A percentile compares a stretch with the other conserved stretches of the same genome.
Evolutionary conservation across 164 flowering plant genomes (phyloP).

Genomic region (Buxus sempervirens): DNA sequence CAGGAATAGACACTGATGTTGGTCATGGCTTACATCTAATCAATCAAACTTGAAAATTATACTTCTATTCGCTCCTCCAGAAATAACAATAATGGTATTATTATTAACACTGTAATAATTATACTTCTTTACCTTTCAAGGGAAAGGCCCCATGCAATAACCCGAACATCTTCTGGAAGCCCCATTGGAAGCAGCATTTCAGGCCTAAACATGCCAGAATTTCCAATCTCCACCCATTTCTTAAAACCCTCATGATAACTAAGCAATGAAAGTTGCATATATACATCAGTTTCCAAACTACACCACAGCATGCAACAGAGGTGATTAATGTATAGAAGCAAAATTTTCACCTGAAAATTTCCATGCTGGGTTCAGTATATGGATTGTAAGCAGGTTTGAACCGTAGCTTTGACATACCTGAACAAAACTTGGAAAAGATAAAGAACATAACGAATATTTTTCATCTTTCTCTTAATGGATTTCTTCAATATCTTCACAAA

Average conservation of each 20-base stretch:
- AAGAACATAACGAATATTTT: no score
- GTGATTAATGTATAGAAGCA: no score
- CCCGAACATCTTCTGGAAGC: slow-evolving; percentile 88
- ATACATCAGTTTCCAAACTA: not conserved
- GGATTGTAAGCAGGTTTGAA: slow-evolving; percentile 99
- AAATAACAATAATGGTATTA: no score
- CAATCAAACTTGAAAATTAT: no score
- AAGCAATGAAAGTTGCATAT: slow-evolving; percentile 7
- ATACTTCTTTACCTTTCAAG: slow-evolving; percentile 66
- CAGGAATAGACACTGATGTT: no score
- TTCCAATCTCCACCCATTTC: slow-evolving; percentile 98
- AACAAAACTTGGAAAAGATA: not conserved
- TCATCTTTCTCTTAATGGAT: no score
- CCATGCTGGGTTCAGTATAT: slow-evolving; percentile 98
- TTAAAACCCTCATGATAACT: slow-evolving; percentile 90
- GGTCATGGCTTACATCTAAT: no score
- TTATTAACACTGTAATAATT: no score
- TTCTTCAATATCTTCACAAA: no score
- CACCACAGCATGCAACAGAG: not conserved
- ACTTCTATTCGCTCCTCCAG: no score
- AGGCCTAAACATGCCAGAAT: slow-evolving; percentile 98
- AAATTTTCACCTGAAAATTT: slow-evolving; percentile 92
- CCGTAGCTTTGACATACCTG: slow-evolving; percentile 82
- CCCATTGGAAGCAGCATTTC: slow-evolving; percentile 99
- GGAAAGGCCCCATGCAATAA: slow-evolving; percentile 98